phyloP scores from a whole-genome alignment of 495 filamentous ascomycete genomes.

The Tetracladium setigerum region DNA sequence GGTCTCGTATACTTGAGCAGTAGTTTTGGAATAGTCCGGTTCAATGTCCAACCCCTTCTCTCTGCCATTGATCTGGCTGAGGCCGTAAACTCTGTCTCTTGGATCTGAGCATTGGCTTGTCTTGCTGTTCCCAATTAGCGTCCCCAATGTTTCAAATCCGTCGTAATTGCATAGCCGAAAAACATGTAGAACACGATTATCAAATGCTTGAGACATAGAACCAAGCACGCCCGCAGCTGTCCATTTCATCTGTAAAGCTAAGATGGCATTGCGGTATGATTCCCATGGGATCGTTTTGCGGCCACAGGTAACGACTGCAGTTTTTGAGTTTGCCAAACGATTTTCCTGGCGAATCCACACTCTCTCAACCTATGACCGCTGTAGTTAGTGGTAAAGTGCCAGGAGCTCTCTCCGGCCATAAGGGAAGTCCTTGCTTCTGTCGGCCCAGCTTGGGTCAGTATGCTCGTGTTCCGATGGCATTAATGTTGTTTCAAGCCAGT shows the following conservation, averaged over 20 bases:
- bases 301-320: background rate
- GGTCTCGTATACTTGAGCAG: background rate
- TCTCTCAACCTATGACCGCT: slow-evolving; percentile 3
- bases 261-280: background rate
- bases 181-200: too few relatives aligned
- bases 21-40: slow-evolving; percentile 3
- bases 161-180: too few relatives aligned
- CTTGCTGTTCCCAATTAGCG: background rate
- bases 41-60: background rate
- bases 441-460: background rate
- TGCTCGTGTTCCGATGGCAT: too few relatives aligned
- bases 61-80: background rate
- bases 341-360: slow-evolving; percentile 13
- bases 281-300: background rate
- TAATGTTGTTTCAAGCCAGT: background rate
- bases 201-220: background rate
- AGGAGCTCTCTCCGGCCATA: background rate
- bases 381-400: background rate
- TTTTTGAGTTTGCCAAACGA: background rate
- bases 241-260: background rate
- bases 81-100: slow-evolving; percentile 1
- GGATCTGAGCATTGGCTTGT: slow-evolving; percentile 7
- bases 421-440: background rate
- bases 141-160: background rate
- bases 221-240: background rate